Evolutionary conservation across 192 early-diverging fungal genomes (phyloP).

Genomic region (Backusella luteola): DNA sequence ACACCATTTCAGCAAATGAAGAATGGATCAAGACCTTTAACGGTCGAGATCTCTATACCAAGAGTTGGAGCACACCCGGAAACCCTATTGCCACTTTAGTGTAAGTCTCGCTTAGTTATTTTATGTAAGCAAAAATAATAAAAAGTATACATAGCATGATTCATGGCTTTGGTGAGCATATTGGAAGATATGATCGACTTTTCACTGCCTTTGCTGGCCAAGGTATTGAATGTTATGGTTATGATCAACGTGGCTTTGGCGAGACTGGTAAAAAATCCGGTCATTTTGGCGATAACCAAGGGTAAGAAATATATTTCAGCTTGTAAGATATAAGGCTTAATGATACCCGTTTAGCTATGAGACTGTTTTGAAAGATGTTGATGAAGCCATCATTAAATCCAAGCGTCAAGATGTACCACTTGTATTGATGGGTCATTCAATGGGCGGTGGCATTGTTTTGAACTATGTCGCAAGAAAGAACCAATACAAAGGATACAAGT

Average conservation of each 20-base stretch:
- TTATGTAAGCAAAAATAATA: background rate
- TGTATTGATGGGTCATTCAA: conserved; percentile 56
- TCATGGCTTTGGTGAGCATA: conserved; percentile 59
- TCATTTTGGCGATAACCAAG: conserved; percentile 44
- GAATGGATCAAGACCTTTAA: conserved; percentile 47
- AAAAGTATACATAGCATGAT: conserved; percentile 30
- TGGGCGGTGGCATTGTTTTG: conserved; percentile 53
- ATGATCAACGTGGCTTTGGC: conserved; percentile 71
- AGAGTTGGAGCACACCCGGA: conserved; percentile 42
- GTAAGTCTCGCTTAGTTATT: background rate
- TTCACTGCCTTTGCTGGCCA: conserved; percentile 50
- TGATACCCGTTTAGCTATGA: conserved; percentile 28
- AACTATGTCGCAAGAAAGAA: conserved; percentile 49
- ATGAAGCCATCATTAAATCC: conserved; percentile 35
- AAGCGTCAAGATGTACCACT: conserved; percentile 42
- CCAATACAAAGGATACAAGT: conserved; percentile 29
- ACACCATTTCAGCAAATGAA: conserved; percentile 25
- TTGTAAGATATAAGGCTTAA: background rate
- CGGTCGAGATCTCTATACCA: conserved; percentile 45
- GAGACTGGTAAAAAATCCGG: conserved; percentile 54
- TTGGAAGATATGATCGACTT: conserved; percentile 54
- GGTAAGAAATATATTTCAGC: conserved; percentile 31
- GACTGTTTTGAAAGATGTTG: conserved; percentile 49
- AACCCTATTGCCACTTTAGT: conserved; percentile 13
- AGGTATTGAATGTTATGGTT: conserved; percentile 56